A percentile compares a stretch with the other conserved stretches of the same genome.
Conservation (phyloP, 2,329 filamentous ascomycete genomes). For the Botrytis byssoidea region DNA sequence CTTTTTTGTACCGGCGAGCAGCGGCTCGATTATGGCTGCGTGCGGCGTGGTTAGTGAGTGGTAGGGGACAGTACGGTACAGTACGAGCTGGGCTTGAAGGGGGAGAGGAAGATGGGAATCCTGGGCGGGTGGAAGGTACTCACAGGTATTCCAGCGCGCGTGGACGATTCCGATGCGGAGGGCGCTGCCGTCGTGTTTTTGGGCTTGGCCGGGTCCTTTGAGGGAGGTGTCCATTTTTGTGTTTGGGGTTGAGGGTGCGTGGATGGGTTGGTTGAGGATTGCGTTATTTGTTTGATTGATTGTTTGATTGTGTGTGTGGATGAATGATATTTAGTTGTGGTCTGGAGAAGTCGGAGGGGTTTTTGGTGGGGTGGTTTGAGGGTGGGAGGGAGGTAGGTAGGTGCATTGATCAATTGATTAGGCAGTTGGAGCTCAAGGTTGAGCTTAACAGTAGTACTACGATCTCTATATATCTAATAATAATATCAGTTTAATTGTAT, state of each 20-base stretch:
- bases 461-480: not conserved
- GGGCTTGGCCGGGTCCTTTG: conserved; percentile 62
- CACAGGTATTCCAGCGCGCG: conserved; percentile 79
- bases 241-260: not conserved
- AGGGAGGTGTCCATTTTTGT: conserved; percentile 34
- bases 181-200: conserved; percentile 64
- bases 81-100: not conserved
- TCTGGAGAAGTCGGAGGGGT: conserved; percentile 21
- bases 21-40: conserved; percentile 73
- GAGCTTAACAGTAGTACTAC: not conserved
- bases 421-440: not conserved
- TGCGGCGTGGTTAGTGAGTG: conserved; percentile 16
- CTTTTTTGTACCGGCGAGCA: conserved; percentile 77
- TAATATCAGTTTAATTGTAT: too few relatives aligned
- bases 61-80: not conserved
- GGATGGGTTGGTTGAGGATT: too few relatives aligned
- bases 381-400: not conserved
- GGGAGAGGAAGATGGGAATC: not conserved
- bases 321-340: conserved; percentile 1
- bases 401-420: not conserved
- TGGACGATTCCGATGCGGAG: conserved; percentile 94
- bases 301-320: not conserved
- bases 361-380: not conserved
- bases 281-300: not conserved
- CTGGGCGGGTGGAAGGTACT: not conserved